phyloP scores from a whole-genome alignment of 2,329 filamentous ascomycete species.

The Kalmusia sp. region DNA sequence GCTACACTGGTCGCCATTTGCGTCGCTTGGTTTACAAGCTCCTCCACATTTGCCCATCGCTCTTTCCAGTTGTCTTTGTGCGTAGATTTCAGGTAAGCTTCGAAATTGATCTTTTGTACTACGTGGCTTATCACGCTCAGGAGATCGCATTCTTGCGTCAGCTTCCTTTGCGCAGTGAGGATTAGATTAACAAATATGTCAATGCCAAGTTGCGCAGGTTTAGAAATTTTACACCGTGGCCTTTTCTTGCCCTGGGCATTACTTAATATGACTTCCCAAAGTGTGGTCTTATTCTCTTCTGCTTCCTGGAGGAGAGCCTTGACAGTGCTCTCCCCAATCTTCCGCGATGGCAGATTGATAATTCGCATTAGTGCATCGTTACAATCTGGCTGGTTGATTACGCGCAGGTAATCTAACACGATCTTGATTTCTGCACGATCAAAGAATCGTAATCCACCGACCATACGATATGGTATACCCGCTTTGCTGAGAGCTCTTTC shows the following conservation, averaged over 20 bases:
- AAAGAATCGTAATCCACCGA: slow-evolving; percentile 89
- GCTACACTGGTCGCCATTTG: slow-evolving; percentile 67
- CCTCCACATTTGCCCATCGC: slow-evolving; percentile 87
- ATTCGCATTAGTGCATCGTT: slow-evolving; percentile 85
- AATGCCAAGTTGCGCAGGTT: slow-evolving; percentile 64
- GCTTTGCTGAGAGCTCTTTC: slow-evolving; percentile 81
- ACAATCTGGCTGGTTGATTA: slow-evolving; percentile 83
- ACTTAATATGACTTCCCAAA: slow-evolving; percentile 78
- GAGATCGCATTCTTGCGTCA: slow-evolving; percentile 53
- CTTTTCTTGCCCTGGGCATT: slow-evolving; percentile 60
- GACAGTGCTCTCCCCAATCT: slow-evolving; percentile 80
- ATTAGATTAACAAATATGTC: slow-evolving; percentile 66
- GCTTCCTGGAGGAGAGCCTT: slow-evolving; percentile 79
- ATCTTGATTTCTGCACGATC: slow-evolving; percentile 89
- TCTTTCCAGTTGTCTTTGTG: slow-evolving; percentile 71
- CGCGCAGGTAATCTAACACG: slow-evolving; percentile 84
- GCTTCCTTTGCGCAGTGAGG: slow-evolving; percentile 62
- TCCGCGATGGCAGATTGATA: slow-evolving; percentile 82
- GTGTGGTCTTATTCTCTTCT: slow-evolving; percentile 68
- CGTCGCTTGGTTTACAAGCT: slow-evolving; percentile 79
- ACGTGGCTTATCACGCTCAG: slow-evolving; percentile 63
- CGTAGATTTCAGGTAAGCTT: slow-evolving; percentile 74
- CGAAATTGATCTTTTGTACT: slow-evolving; percentile 71
- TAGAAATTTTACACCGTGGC: slow-evolving; percentile 62
- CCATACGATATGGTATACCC: slow-evolving; percentile 89